Conservation (phyloP, 2,329 filamentous ascomycete species). For the Aspergillus eucalypticola region DNA sequence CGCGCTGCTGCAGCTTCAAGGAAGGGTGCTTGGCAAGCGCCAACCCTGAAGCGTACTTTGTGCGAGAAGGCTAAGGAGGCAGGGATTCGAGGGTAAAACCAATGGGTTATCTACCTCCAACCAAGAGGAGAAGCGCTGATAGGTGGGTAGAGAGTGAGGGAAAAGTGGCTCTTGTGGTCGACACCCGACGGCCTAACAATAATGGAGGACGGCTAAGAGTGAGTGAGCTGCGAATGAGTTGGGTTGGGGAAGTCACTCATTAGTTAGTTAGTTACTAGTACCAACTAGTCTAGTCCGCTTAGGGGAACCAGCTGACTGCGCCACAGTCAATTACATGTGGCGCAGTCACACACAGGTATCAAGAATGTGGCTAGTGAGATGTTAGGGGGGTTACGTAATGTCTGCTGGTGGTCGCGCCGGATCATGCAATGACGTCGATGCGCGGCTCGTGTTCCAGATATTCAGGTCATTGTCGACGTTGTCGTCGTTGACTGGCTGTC, state of each 20-base stretch:
- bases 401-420: neutral
- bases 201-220: neutral
- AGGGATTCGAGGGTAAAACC: neutral
- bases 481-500: constrained; percentile 3
- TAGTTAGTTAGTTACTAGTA: too few relatives aligned
- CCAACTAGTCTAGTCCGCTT: too few relatives aligned
- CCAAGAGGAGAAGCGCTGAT: neutral
- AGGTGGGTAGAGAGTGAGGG: neutral
- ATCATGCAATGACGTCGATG: constrained; percentile 4
- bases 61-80: constrained; percentile 1
- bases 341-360: neutral
- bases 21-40: constrained; percentile 29
- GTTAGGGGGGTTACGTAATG: constrained; percentile 2
- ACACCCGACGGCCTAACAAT: constrained; percentile 9
- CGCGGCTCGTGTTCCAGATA: neutral
- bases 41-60: constrained; percentile 26
- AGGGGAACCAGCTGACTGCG: neutral
- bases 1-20: constrained; percentile 28
- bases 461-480: constrained; percentile 2
- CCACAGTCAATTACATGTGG: neutral
- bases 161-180: constrained; percentile 6
- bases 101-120: constrained; percentile 9
- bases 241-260: neutral
- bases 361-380: constrained; percentile 4
- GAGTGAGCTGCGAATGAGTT: neutral